Conservation (phyloP, 2,329 filamentous ascomycete species). For the Colletotrichum nymphaeae region DNA sequence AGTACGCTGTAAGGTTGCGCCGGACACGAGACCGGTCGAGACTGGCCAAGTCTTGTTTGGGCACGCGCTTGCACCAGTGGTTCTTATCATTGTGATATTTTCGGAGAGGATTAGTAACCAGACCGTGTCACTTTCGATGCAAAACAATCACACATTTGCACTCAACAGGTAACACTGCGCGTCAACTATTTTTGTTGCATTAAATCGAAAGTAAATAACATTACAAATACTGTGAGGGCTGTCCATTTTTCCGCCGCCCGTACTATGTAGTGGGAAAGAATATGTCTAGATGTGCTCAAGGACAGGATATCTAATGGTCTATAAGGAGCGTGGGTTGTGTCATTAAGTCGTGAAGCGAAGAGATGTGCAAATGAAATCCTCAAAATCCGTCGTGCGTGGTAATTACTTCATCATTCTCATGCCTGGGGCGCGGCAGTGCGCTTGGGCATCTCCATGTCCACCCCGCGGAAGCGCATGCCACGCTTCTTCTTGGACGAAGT, state of each 20-base stretch:
- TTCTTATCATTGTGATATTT: fast-evolving
- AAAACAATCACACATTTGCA: too few species aligned
- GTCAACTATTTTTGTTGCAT: too few species aligned
- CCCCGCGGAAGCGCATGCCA: slow-evolving; percentile 13
- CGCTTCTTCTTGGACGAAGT: slow-evolving; percentile 16
- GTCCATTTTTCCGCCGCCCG: background rate
- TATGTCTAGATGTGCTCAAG: background rate
- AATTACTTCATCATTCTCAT: background rate
- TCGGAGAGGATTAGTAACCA: too few species aligned
- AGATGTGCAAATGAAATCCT: background rate
- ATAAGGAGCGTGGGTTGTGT: background rate
- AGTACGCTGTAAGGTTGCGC: too few species aligned
- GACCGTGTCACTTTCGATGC: too few species aligned
- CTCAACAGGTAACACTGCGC: background rate
- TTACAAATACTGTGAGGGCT: background rate
- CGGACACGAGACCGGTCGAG: too few species aligned
- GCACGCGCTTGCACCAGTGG: too few species aligned
- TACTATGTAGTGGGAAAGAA: background rate
- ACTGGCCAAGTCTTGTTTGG: too few species aligned
- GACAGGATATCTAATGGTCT: slow-evolving; percentile 13
- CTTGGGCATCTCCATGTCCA: slow-evolving; percentile 19
- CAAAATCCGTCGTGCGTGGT: background rate
- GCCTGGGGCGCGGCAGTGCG: slow-evolving; percentile 11
- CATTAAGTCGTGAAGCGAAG: background rate
- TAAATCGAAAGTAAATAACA: background rate